Evolutionary conservation across 768 basidiomycete genomes (phyloP), one percentile per base, ranked within the genome.

Genomic region (Mycena kentingensis): DNA sequence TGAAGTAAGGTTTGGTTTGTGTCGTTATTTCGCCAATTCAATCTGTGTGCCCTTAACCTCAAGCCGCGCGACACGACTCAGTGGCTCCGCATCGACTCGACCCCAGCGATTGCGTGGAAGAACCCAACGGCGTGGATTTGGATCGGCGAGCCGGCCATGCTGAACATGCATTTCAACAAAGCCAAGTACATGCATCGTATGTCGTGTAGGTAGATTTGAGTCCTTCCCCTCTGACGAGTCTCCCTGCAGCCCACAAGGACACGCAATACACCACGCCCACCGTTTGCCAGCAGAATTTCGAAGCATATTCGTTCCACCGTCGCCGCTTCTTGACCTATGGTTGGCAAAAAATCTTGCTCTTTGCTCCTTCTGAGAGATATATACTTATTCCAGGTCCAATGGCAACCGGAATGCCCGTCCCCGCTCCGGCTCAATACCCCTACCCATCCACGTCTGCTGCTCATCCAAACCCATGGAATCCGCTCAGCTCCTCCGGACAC

Each of bases 241-340:
- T n/a, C n/a, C n/a, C n/a, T n/a, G n/a, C 41, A 42, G 41, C 41
- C 5, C 41, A 42, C 25, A 42, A 19, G 26, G 41, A 42, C 41
- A 42, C 22, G 22, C 13, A 19, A 7, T 42, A 42, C 24, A 42
- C 25, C 5, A 42, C 19, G 22, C 11, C 21, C 7, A 19, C 41
- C 5, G 24, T 42, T 24, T 25, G 22, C 41, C 6, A 19, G 7
- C 41, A 42, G 24, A 42, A 42, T 42, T 12, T 42, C 21, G 41
- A 24, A 11, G 41, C 41, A 24, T 42, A 42, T 19, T 42, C 22
- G 41, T 13, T 26, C 21, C 41, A 42, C n/a, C 41, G 41, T 10
- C 6, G 24, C 7, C 41, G 41, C 19, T 42, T 42, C 25, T 10
- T 42, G 5, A 11, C 41, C 6, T 8, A 11, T 42, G 26, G 11